Evolutionary conservation across 805 yeast species (phyloP).

Genomic region (Huiozyma sinensis): DNA sequence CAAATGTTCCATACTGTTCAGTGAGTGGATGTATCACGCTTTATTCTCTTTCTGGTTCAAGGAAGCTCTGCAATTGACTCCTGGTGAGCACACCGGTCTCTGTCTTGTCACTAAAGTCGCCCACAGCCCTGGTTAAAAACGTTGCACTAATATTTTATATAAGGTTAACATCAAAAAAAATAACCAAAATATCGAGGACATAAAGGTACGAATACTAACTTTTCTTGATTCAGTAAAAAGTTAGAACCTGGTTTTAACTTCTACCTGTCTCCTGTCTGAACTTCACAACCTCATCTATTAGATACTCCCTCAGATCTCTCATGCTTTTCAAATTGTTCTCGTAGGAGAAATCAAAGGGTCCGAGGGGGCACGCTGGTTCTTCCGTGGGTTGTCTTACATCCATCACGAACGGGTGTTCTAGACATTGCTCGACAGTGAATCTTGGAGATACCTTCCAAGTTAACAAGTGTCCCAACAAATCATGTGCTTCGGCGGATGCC

Average conservation of each 20-base stretch:
- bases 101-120: no score
- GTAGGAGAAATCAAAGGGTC: slow-evolving; percentile 55
- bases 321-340: slow-evolving; percentile 37
- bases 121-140: not conserved
- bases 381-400: slow-evolving; percentile 42
- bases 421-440: slow-evolving; percentile 42
- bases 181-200: no score
- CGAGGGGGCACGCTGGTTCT: slow-evolving; percentile 41
- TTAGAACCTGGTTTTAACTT: no score
- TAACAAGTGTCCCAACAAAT: slow-evolving; percentile 44
- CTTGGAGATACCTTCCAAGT: slow-evolving; percentile 56
- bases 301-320: slow-evolving; percentile 36
- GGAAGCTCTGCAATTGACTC: not conserved
- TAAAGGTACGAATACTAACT: no score
- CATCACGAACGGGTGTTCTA: slow-evolving; percentile 46
- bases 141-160: not conserved
- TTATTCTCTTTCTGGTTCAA: not conserved
- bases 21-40: not conserved
- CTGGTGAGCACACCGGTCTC: not conserved
- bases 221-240: no score
- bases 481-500: slow-evolving; percentile 41
- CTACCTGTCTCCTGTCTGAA: slow-evolving; percentile 29
- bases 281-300: slow-evolving; percentile 42
- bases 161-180: not conserved
- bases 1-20: slow-evolving; percentile 13